These are phyloP conservation scores for Grosmannia huntii DNA, from an alignment of 2,329 filamentous ascomycete species.

Conservation along the genomic window DNA sequence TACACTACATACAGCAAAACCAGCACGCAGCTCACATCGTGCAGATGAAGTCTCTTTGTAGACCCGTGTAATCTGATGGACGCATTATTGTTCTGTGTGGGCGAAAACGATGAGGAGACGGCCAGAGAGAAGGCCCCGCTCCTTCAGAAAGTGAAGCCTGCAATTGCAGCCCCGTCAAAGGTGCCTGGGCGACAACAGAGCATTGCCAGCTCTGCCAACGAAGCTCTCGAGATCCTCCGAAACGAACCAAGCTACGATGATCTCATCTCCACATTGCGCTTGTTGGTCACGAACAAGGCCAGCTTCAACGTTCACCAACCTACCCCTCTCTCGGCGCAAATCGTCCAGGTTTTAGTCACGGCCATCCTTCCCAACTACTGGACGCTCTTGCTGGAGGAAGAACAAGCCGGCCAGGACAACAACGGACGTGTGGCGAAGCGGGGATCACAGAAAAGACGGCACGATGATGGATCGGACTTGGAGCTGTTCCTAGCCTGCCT, in stretches of 20 bases:
- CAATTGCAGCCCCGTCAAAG: background rate
- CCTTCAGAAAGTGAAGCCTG: conserved; percentile 22
- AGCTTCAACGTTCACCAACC: conserved; percentile 48
- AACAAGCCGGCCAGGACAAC: too few species aligned
- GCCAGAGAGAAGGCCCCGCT: conserved; percentile 23
- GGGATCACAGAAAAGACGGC: conserved; percentile 19
- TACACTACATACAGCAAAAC: background rate
- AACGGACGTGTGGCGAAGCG: conserved; percentile 10
- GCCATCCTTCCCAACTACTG: conserved; percentile 76
- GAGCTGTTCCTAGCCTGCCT: conserved; percentile 50
- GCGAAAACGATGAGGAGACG: conserved; percentile 34
- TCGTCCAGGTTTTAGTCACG: conserved; percentile 62
- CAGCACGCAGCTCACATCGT: background rate
- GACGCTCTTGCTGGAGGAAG: conserved; percentile 41
- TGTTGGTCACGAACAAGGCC: conserved; percentile 26
- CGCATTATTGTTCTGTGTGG: conserved; percentile 39
- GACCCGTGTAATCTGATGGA: conserved; percentile 30
- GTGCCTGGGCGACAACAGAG: conserved; percentile 1
- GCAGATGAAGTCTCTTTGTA: background rate
- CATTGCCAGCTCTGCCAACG: conserved; percentile 24
- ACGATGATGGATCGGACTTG: conserved; percentile 20
- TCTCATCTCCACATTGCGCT: conserved; percentile 38
- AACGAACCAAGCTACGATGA: conserved; percentile 48
- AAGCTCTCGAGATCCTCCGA: conserved; percentile 47
- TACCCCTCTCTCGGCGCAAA: conserved; percentile 56